Percentiles rank a stretch among this genome's conserved stretches.
These are phyloP conservation scores for Fraxinus latifolia DNA, from an alignment of 305 asterid genomes.

Conservation along the genomic window DNA sequence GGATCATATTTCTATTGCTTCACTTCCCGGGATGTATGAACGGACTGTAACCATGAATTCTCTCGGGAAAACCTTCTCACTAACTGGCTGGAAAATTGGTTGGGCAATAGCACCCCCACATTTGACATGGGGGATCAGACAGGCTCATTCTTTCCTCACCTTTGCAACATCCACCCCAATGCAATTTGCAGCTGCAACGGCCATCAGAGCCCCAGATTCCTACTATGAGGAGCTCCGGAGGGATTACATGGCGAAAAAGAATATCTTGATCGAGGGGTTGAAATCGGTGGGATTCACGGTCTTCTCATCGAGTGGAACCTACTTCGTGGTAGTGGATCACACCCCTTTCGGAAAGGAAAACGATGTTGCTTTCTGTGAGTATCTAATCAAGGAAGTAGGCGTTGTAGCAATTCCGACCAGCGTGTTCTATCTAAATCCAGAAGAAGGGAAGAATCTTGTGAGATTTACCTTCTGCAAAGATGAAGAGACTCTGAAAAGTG, in stretches of 20 bases:
- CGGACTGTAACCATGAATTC: constrained; percentile 86
- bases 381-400: constrained; percentile 81
- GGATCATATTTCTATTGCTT: constrained; percentile 88
- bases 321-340: constrained; percentile 82
- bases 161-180: constrained; percentile 92
- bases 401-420: constrained; percentile 94
- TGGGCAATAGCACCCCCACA: constrained; percentile 96
- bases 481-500: constrained; percentile 71
- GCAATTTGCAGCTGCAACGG: constrained; percentile 77
- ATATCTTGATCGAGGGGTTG: constrained; percentile 72
- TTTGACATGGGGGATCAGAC: constrained; percentile 87
- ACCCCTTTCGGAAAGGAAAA: constrained; percentile 74
- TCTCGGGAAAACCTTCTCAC: constrained; percentile 85
- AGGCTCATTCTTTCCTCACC: constrained; percentile 81
- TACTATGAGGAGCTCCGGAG: constrained; percentile 68
- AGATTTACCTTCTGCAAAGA: constrained; percentile 96
- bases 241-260: constrained; percentile 68
- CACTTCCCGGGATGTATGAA: constrained; percentile 85
- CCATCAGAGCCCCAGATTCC: constrained; percentile 70
- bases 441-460: constrained; percentile 90
- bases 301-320: constrained; percentile 82
- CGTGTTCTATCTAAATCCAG: constrained; percentile 77
- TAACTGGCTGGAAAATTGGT: constrained; percentile 95
- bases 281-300: constrained; percentile 74
- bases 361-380: constrained; percentile 86